phyloP scores from a whole-genome alignment of 139 green algal species.

The Gonium pectorale region DNA sequence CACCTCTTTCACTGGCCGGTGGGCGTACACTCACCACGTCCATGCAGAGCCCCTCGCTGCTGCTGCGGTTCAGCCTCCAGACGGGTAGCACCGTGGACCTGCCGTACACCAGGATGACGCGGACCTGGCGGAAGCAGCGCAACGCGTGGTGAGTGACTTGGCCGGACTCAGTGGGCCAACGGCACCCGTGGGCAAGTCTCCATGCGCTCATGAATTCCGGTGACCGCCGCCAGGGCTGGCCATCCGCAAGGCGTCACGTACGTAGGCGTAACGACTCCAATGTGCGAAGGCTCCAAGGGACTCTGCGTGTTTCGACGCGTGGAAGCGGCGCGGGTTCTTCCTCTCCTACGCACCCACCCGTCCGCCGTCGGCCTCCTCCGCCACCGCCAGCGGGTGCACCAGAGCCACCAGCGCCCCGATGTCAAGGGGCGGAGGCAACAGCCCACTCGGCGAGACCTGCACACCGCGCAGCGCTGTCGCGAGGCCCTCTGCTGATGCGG shows the following conservation, averaged over 20 bases:
- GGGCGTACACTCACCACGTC: conserved; percentile 17
- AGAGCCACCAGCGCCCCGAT: not conserved
- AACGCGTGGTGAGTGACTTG: too few species aligned
- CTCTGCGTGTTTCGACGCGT: too few species aligned
- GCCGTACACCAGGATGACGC: conserved; percentile 27
- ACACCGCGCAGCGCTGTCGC: not conserved
- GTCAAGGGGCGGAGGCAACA: not conserved
- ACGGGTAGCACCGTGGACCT: conserved; percentile 8
- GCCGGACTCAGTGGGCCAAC: too few species aligned
- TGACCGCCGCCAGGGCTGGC: too few species aligned
- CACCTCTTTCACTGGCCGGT: too few species aligned
- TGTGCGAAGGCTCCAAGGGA: too few species aligned
- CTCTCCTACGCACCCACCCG: not conserved
- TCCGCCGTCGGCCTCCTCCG: conserved; percentile 34
- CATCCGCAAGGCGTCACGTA: too few species aligned
- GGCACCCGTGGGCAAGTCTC: too few species aligned
- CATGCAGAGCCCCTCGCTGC: not conserved
- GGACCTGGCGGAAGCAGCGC: conserved; percentile 5
- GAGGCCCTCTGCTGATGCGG: not conserved
- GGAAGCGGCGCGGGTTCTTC: too few species aligned
- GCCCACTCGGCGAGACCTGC: not conserved
- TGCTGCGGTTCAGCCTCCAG: not conserved
- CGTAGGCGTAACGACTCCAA: too few species aligned
- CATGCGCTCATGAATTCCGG: too few species aligned
- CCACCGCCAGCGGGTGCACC: conserved; percentile 32